Conservation (phyloP, 768 basidiomycete genomes). For the Xerocomellus intermedius region DNA sequence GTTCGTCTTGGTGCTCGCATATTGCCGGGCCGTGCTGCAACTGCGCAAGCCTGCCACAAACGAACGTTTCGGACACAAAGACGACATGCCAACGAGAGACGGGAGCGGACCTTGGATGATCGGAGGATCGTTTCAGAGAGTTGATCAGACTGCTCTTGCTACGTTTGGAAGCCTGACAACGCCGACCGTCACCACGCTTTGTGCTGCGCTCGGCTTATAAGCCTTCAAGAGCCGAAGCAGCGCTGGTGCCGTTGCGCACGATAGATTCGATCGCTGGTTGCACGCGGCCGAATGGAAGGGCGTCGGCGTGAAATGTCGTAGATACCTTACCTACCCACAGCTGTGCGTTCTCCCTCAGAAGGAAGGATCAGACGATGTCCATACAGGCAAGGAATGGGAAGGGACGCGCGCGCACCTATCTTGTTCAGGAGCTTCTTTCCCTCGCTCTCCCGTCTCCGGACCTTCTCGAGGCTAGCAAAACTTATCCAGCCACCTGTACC, state of each 20-base stretch:
- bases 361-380: neutral
- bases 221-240: constrained; percentile 82
- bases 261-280: constrained; percentile 77
- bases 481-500: too few relatives aligned
- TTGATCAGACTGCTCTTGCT: constrained; percentile 96
- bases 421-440: constrained; percentile 97
- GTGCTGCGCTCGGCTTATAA: too few relatives aligned
- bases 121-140: constrained; percentile 78
- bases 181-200: constrained; percentile 78
- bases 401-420: constrained; percentile 59
- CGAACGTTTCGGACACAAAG: too few relatives aligned
- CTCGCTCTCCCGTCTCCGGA: constrained; percentile 76
- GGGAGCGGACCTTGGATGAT: constrained; percentile 66
- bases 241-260: constrained; percentile 70
- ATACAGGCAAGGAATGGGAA: too few relatives aligned
- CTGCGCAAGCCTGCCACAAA: too few relatives aligned
- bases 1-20: too few relatives aligned
- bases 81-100: too few relatives aligned
- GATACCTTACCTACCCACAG: constrained; percentile 85
- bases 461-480: too few relatives aligned
- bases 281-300: constrained; percentile 82
- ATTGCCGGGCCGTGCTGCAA: too few relatives aligned
- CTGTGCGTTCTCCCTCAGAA: constrained; percentile 84
- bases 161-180: constrained; percentile 98
- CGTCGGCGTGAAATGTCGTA: constrained; percentile 89